Evolutionary conservation across 305 asterid species (phyloP).

Genomic region (Lippia alba): DNA sequence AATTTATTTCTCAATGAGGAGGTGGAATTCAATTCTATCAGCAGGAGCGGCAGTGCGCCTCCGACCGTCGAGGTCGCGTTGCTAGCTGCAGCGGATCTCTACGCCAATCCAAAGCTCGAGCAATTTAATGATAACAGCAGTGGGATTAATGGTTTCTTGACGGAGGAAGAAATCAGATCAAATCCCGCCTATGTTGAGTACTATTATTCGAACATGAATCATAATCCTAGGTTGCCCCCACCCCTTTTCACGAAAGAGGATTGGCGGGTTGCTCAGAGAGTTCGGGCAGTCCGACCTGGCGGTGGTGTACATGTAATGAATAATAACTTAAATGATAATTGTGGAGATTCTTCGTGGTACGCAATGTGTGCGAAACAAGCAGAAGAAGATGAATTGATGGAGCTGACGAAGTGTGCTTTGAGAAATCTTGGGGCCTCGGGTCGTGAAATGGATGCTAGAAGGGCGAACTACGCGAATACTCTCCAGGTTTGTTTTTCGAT

Average conservation of each 20-base stretch:
- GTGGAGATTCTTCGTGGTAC: neutral
- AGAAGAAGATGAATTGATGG: neutral
- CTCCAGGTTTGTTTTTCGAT: neutral
- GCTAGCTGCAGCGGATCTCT: neutral
- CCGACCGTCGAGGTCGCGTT: neutral
- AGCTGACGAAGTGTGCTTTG: neutral
- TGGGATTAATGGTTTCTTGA: neutral
- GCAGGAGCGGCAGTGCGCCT: neutral
- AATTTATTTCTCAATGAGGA: neutral
- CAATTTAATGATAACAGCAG: neutral
- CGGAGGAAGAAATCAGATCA: neutral
- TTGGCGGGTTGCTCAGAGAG: neutral
- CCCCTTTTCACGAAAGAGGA: neutral
- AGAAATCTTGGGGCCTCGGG: neutral
- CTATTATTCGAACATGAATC: neutral
- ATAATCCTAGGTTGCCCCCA: neutral
- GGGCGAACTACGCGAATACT: neutral
- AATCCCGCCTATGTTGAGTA: neutral
- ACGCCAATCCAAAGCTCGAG: neutral
- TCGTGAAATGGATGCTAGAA: neutral
- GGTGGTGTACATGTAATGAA: neutral
- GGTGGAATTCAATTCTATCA: neutral
- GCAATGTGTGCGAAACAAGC: neutral
- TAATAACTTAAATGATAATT: neutral
- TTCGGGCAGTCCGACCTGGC: neutral